Conservation (phyloP, 306 rosid species). For the Crotalaria pallida region DNA sequence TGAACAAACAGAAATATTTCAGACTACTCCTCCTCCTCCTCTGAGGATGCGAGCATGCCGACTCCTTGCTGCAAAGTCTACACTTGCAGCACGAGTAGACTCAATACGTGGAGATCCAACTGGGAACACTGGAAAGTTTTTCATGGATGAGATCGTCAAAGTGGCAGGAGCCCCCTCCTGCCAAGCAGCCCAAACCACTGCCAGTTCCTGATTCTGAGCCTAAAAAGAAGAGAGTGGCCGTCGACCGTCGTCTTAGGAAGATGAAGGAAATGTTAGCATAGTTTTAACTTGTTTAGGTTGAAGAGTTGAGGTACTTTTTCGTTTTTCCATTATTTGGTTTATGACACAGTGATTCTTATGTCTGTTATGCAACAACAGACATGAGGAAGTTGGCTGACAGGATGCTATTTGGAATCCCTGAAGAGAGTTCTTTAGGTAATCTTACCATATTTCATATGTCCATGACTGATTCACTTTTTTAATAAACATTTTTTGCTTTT, state of each 20-base stretch:
- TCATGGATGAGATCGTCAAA: conserved; percentile 70
- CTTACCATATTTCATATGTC: conserved; percentile 1
- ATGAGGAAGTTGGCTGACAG: conserved; percentile 93
- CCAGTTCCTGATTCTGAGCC: conserved; percentile 99
- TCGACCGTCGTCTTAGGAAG: conserved; percentile 83
- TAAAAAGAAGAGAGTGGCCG: conserved; percentile 96
- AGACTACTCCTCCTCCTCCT: conserved; percentile 83
- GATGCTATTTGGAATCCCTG: conserved; percentile 93
- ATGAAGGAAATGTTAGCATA: conserved; percentile 70
- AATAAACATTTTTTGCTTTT: neutral
- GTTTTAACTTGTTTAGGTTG: neutral
- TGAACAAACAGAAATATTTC: conserved; percentile 88
- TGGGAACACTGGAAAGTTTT: conserved; percentile 60
- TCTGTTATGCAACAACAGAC: conserved; percentile 83
- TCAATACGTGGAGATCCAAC: conserved; percentile 93
- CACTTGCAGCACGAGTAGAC: conserved; percentile 91
- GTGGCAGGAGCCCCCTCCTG: conserved; percentile 99
- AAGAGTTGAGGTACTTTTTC: neutral
- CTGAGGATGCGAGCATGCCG: conserved; percentile 88
- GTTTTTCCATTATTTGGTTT: neutral
- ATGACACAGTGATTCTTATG: conserved; percentile 16
- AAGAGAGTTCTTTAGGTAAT: conserved; percentile 93
- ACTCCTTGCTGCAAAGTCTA: conserved; percentile 73
- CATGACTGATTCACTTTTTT: neutral
- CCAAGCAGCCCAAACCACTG: conserved; percentile 91